phyloP scores from a whole-genome alignment of 352 stramenopile genomes.

The Pythium graminicola region DNA sequence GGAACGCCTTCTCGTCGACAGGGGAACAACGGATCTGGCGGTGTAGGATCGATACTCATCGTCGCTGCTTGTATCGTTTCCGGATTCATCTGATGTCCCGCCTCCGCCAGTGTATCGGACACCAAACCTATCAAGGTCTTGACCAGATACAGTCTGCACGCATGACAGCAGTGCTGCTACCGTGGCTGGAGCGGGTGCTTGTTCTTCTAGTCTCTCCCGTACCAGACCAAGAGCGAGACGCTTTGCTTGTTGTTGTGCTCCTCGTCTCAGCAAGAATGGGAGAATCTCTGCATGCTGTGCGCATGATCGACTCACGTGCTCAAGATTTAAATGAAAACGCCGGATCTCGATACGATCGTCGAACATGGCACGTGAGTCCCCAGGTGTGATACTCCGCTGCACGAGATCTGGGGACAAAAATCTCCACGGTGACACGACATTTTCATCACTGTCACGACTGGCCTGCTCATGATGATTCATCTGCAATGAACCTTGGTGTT shows the following conservation, averaged over 20 bases:
- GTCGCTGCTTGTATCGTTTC: conserved; percentile 36
- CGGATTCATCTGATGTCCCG: conserved; percentile 24
- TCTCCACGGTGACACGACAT: conserved; percentile 44
- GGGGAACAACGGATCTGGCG: conserved; percentile 12
- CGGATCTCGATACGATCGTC: conserved; percentile 38
- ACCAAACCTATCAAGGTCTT: conserved; percentile 22
- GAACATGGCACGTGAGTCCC: conserved; percentile 4
- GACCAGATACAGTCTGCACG: conserved; percentile 41
- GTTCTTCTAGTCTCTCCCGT: conserved; percentile 44
- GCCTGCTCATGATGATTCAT: conserved; percentile 32
- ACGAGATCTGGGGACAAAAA: conserved; percentile 64
- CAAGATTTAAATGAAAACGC: conserved; percentile 65
- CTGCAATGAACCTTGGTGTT: conserved; percentile 17
- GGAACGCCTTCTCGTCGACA: conserved; percentile 14
- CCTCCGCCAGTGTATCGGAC: not conserved
- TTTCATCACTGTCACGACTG: conserved; percentile 4
- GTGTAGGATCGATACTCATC: conserved; percentile 20
- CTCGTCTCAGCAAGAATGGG: conserved; percentile 55
- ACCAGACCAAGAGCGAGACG: conserved; percentile 45
- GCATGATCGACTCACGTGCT: conserved; percentile 47
- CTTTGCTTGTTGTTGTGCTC: conserved; percentile 40
- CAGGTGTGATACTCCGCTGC: conserved; percentile 32
- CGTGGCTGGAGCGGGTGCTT: conserved; percentile 29
- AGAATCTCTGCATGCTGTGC: conserved; percentile 58
- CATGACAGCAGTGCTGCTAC: conserved; percentile 32